Evolutionary conservation across 106 monocot genomes (phyloP).

Genomic region (Acorus calamus): DNA sequence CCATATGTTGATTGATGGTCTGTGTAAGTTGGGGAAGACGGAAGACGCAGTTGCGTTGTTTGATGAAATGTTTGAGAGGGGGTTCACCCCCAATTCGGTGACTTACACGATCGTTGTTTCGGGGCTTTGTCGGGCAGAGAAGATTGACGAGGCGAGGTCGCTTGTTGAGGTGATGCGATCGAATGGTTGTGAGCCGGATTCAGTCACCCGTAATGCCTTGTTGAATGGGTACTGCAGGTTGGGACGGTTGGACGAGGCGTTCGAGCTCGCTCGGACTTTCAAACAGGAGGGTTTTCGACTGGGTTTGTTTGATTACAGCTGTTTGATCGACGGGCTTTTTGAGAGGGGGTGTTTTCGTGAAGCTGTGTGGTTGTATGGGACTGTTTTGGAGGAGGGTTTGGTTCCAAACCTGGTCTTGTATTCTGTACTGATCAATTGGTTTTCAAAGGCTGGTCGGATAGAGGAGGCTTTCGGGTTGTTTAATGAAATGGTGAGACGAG

Average conservation of each 20-base stretch:
- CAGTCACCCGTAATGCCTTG: constrained; percentile 25
- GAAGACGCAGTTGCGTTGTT: constrained; percentile 50
- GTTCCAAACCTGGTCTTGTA: constrained; percentile 60
- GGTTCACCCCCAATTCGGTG: constrained; percentile 28
- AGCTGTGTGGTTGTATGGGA: constrained; percentile 31
- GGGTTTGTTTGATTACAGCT: constrained; percentile 51
- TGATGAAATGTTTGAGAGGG: constrained; percentile 69
- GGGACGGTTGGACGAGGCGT: constrained; percentile 45
- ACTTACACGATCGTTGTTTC: constrained; percentile 52
- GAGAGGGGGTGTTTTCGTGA: constrained; percentile 36
- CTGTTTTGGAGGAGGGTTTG: constrained; percentile 26
- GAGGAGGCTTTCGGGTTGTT: constrained; percentile 55
- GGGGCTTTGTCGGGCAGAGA: constrained; percentile 25
- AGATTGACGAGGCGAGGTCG: constrained; percentile 33
- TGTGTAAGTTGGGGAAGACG: constrained; percentile 41
- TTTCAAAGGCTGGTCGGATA: constrained; percentile 29
- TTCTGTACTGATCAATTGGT: constrained; percentile 73
- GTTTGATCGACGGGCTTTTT: constrained; percentile 71
- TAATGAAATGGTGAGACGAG: constrained; percentile 46
- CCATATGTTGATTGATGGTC: constrained; percentile 42
- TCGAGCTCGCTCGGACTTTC: constrained; percentile 16
- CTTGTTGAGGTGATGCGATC: constrained; percentile 39
- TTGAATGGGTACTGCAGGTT: constrained; percentile 50
- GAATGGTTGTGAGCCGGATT: constrained; percentile 16
- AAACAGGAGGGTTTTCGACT: constrained; percentile 28